These are phyloP conservation scores for Mycena leptocephala DNA, from an alignment of 768 basidiomycete species.

Conservation along the genomic window DNA sequence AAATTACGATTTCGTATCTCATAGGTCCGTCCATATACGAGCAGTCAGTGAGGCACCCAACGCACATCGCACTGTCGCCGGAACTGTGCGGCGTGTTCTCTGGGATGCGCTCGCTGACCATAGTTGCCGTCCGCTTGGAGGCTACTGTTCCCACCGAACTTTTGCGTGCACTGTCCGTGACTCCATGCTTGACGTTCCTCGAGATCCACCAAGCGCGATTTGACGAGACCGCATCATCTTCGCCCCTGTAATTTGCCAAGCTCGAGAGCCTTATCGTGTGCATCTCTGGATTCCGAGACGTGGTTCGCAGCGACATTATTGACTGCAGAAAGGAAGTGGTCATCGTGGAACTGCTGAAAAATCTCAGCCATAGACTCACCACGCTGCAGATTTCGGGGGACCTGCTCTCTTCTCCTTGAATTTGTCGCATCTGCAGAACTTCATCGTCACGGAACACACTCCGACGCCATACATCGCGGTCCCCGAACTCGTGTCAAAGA, in stretches of 20 bases:
- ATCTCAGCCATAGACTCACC: background rate
- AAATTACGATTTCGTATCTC: background rate
- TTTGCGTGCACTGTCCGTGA: background rate
- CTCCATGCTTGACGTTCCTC: background rate
- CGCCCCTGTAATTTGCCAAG: background rate
- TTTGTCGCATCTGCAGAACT: background rate
- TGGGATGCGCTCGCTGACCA: background rate
- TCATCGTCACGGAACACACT: constrained; percentile 16
- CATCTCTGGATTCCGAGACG: background rate
- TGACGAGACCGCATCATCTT: background rate
- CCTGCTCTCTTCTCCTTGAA: background rate
- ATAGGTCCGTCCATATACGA: background rate
- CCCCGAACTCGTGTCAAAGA: background rate
- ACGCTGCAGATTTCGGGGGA: constrained; percentile 12
- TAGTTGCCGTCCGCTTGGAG: background rate
- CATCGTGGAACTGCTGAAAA: background rate
- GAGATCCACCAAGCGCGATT: background rate
- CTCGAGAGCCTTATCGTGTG: background rate
- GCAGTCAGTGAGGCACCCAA: background rate
- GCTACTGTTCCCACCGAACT: background rate
- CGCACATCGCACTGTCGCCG: background rate
- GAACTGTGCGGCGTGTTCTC: background rate
- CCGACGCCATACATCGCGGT: constrained; percentile 8
- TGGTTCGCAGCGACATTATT: background rate
- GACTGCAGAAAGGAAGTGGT: background rate